Evolutionary conservation across 345 rosid species (phyloP).

Genomic region (Sonneratia caseolaris): DNA sequence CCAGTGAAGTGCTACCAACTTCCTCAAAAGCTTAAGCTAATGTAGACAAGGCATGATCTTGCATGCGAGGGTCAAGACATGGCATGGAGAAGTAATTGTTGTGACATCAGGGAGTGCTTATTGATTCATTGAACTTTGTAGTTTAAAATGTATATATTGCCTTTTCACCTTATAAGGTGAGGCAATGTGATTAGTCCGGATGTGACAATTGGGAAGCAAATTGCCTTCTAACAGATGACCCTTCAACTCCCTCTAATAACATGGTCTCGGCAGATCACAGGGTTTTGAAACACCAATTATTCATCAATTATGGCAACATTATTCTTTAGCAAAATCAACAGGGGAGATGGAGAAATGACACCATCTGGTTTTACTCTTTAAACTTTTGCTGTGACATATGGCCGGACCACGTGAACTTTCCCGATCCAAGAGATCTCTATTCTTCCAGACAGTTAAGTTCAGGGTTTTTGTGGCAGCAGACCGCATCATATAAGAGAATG

Average conservation of each 20-base stretch:
- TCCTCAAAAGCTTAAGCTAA: too few species aligned
- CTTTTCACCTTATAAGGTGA: too few species aligned
- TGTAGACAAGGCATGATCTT: not conserved
- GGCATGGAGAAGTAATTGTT: too few species aligned
- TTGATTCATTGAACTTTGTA: not conserved
- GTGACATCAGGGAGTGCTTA: not conserved
- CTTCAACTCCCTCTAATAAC: not conserved
- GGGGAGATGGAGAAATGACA: not conserved
- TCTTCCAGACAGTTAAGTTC: too few species aligned
- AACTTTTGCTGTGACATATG: not conserved
- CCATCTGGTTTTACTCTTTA: not conserved
- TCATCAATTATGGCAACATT: not conserved
- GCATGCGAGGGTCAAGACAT: not conserved
- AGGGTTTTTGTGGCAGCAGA: not conserved
- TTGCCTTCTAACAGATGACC: not conserved
- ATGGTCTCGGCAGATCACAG: not conserved
- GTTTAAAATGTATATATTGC: not conserved
- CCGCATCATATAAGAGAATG: not conserved
- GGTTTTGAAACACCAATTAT: not conserved
- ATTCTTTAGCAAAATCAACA: not conserved
- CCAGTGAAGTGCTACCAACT: too few species aligned
- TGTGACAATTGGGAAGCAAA: conserved; percentile 2
- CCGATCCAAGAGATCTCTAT: too few species aligned
- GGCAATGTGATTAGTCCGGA: not conserved
- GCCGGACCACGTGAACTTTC: not conserved